A percentile compares a stretch with the other conserved stretches of the same genome.
These are phyloP conservation scores for Orbilia brochopaga DNA, from an alignment of 2,329 filamentous ascomycete species.

Conservation along the genomic window DNA sequence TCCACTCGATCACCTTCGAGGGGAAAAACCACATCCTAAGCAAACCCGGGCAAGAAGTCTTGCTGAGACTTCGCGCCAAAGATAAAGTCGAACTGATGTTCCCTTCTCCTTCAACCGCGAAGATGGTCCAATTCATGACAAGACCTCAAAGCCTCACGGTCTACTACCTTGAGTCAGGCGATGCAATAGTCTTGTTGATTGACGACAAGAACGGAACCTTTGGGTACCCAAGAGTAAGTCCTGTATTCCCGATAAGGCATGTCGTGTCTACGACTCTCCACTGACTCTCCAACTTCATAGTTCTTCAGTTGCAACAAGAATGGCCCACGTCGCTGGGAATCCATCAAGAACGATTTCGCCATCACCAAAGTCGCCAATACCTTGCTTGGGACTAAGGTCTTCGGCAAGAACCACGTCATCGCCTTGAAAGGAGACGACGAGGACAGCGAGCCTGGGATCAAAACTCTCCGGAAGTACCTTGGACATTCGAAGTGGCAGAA, in stretches of 20 bases:
- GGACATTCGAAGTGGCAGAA: slow-evolving; percentile 44
- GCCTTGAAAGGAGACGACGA: slow-evolving; percentile 4
- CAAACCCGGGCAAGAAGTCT: background rate
- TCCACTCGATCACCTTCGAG: slow-evolving; percentile 14
- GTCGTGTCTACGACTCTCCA: background rate
- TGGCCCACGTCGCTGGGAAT: slow-evolving; percentile 14
- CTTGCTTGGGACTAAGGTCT: slow-evolving; percentile 16
- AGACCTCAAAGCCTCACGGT: slow-evolving; percentile 27
- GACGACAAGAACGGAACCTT: slow-evolving; percentile 8
- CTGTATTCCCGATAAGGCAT: background rate
- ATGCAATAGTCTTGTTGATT: slow-evolving; percentile 21
- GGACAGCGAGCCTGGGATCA: background rate
- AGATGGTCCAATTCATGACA: slow-evolving; percentile 17
- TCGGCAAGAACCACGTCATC: slow-evolving; percentile 7
- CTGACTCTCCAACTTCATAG: slow-evolving; percentile 11
- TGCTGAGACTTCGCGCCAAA: background rate
- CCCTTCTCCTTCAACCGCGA: slow-evolving; percentile 1
- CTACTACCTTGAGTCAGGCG: slow-evolving; percentile 22
- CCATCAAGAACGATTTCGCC: background rate
- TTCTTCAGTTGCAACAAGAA: slow-evolving; percentile 16
- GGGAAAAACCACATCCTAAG: background rate
- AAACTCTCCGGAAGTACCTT: slow-evolving; percentile 19
- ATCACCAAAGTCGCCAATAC: slow-evolving; percentile 5
- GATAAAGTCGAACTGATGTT: background rate
- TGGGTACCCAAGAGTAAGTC: slow-evolving; percentile 22